phyloP scores from a whole-genome alignment of 495 filamentous ascomycete species.

The Venustampulla echinocandica region DNA sequence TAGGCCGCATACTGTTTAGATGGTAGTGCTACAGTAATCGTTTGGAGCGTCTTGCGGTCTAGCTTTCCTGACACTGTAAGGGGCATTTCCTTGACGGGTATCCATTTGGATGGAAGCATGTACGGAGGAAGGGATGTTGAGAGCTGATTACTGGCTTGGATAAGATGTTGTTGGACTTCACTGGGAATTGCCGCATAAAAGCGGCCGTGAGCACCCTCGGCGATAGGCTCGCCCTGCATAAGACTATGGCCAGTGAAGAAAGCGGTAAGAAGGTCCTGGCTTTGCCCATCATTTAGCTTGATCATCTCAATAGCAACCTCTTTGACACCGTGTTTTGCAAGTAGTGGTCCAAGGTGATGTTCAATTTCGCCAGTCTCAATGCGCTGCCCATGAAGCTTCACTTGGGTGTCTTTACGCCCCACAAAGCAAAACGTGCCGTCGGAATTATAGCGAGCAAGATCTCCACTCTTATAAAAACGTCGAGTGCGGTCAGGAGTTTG shows the following conservation, averaged over 20 bases:
- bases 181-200: too few relatives aligned
- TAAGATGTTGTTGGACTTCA: not conserved
- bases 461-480: too few relatives aligned
- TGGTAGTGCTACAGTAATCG: not conserved
- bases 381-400: too few relatives aligned
- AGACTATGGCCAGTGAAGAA: not conserved
- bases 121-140: conserved; percentile 11
- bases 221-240: too few relatives aligned
- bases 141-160: not conserved
- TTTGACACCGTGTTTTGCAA: not conserved
- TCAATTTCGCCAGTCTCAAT: too few relatives aligned
- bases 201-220: too few relatives aligned
- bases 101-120: conserved; percentile 18
- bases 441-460: too few relatives aligned
- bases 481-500: too few relatives aligned
- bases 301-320: not conserved
- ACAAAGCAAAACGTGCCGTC: too few relatives aligned
- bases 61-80: not conserved
- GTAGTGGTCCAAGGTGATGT: too few relatives aligned
- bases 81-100: conserved; percentile 6
- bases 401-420: too few relatives aligned
- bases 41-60: not conserved
- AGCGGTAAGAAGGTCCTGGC: not conserved
- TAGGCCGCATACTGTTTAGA: not conserved
- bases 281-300: not conserved